Evolutionary conservation across 139 green algal genomes (phyloP), one percentile per base, ranked within the genome.

Genomic region (Trebouxia sp.): DNA sequence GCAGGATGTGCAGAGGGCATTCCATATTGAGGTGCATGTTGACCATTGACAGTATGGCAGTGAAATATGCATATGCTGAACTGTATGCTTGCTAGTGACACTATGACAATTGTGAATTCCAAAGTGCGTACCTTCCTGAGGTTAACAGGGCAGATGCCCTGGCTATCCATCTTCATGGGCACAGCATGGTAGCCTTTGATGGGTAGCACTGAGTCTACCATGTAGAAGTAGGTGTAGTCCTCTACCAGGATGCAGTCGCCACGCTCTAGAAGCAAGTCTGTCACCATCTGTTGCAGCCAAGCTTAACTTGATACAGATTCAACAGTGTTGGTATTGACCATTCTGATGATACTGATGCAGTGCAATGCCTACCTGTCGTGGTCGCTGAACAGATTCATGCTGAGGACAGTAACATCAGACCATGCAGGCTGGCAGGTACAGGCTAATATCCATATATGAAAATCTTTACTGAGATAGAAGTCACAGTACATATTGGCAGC

Each of bases 171-270:
- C 20, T 78, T 50, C 32, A 94, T 82, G 3, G 83, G 66, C 9
- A 91, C 14, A 1, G 84, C 35, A 24, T 85, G 28, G 65, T 83
- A 86, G 35, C 86, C 89, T 32, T 86, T 82, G 12, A 87, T 88
- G 38, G 87, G 65, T 56, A 94, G 83, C 26, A 91, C 80, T n/a
- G 85, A 88, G 82, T 95, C 91, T 12, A 88, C 39, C 17, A 89
- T 82, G 65, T 93, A 87, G 0, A 86, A 86, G 82, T 94, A 96
- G 11, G 87, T 93, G 84, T 87, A 94, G 79, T 94, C 84, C 82
- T 96, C 92, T 17, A 87, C 37, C 42, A 92, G 75, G 38, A 94
- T 50, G 26, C 75, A 35, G 47, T 94, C 91, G 0, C 88, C 91
- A 1, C 65, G 76, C 50, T 93, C 78, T 32, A 93, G 78, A n/a